Evolutionary conservation across 345 rosid genomes (phyloP).

Genomic region (Raphanus raphanistrum): DNA sequence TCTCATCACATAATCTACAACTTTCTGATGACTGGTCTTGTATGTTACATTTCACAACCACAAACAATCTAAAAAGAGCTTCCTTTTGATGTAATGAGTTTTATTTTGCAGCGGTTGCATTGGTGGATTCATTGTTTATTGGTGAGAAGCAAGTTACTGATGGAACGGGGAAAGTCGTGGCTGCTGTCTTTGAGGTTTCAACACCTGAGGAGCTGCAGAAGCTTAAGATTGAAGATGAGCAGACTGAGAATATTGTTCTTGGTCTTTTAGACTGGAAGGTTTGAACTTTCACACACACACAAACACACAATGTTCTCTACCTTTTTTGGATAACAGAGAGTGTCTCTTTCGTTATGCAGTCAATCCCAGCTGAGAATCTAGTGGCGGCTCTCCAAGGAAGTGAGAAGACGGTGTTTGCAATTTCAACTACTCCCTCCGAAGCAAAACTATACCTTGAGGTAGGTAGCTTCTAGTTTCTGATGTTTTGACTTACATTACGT

Average conservation of each 20-base stretch:
- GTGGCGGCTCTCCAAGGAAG: slow-evolving; percentile 85
- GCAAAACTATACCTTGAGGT: slow-evolving; percentile 83
- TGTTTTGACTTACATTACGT: background rate
- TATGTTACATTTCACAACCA: slow-evolving; percentile 31
- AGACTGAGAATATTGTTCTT: slow-evolving; percentile 52
- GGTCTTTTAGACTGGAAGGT: slow-evolving; percentile 87
- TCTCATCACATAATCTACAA: slow-evolving; percentile 43
- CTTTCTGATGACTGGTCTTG: slow-evolving; percentile 83
- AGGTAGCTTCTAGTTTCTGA: slow-evolving; percentile 11
- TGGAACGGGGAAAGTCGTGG: slow-evolving; percentile 46
- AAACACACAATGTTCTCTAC: background rate
- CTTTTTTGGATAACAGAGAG: background rate
- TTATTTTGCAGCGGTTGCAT: slow-evolving; percentile 55
- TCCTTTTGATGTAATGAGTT: slow-evolving; percentile 10
- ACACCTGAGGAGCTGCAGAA: slow-evolving; percentile 58
- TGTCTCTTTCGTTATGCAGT: slow-evolving; percentile 39
- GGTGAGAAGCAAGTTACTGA: slow-evolving; percentile 53
- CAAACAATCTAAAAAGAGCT: background rate
- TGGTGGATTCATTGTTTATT: slow-evolving; percentile 60
- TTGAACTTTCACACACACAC: background rate
- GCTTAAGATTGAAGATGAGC: slow-evolving; percentile 53
- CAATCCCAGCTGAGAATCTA: slow-evolving; percentile 85
- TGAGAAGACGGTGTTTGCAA: slow-evolving; percentile 64
- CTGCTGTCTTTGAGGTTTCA: slow-evolving; percentile 55
- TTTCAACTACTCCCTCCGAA: slow-evolving; percentile 60